phyloP scores from a whole-genome alignment of 208 protist genomes.

The Angomonas deanei region DNA sequence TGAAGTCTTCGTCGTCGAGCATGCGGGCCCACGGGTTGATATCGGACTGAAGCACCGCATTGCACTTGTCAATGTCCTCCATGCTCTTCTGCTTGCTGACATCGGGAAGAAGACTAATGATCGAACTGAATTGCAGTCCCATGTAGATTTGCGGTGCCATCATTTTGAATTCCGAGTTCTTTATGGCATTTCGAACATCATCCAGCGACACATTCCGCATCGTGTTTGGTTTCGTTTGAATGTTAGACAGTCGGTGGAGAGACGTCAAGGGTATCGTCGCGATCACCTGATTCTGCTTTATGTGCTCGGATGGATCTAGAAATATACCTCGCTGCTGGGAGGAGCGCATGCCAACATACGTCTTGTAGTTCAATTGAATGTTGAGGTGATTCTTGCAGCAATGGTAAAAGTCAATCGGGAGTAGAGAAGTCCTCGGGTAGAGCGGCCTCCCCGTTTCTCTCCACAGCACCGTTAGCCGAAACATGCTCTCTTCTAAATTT shows the following conservation, averaged over 20 bases:
- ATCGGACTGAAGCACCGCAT: conserved; percentile 34
- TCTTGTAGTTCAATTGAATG: conserved; percentile 61
- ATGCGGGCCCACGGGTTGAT: conserved; percentile 78
- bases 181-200: conserved; percentile 55
- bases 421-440: conserved; percentile 61
- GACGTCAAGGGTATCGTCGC: conserved; percentile 69
- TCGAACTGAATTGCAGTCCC: conserved; percentile 75
- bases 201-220: conserved; percentile 47
- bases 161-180: conserved; percentile 63
- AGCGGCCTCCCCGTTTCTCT: conserved; percentile 57
- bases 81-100: conserved; percentile 27
- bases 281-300: conserved; percentile 60
- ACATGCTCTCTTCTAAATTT: conserved; percentile 21
- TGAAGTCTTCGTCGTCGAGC: conserved; percentile 89
- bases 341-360: conserved; percentile 75
- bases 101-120: conserved; percentile 63
- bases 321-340: conserved; percentile 85
- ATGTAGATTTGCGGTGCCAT: conserved; percentile 87
- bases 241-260: conserved; percentile 69
- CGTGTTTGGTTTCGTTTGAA: conserved; percentile 56
- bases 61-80: conserved; percentile 36
- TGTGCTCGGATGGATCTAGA: conserved; percentile 16
- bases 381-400: conserved; percentile 56
- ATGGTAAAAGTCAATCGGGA: conserved; percentile 66
- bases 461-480: conserved; percentile 18